phyloP scores from a whole-genome alignment of 1,139 yeast genomes.

The Torulaspora pretoriensis region DNA sequence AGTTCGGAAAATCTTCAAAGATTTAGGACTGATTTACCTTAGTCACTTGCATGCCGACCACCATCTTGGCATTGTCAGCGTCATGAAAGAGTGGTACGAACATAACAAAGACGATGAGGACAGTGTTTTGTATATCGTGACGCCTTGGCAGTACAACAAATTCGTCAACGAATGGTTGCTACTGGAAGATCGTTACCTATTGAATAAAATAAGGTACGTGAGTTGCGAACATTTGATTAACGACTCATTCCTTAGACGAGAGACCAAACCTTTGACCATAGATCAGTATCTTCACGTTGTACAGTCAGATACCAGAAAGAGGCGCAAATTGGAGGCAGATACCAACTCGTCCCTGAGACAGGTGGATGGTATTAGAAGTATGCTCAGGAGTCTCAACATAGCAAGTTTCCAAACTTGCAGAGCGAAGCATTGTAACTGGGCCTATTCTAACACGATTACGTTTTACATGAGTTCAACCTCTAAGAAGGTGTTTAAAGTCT shows the following conservation, averaged over 20 bases:
- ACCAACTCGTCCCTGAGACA: constrained; percentile 27
- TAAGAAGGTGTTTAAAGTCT: constrained; percentile 50
- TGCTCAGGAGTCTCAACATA: constrained; percentile 35
- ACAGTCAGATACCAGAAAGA: constrained; percentile 27
- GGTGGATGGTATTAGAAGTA: constrained; percentile 22
- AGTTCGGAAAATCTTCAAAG: constrained; percentile 41
- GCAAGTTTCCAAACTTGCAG: constrained; percentile 52
- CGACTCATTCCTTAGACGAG: constrained; percentile 31
- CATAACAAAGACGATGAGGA: constrained; percentile 32
- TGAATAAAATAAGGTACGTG: constrained; percentile 49
- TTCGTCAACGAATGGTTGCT: constrained; percentile 70
- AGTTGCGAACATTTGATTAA: constrained; percentile 63
- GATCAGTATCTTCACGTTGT: constrained; percentile 16
- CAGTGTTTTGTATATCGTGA: constrained; percentile 50
- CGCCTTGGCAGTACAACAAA: constrained; percentile 70
- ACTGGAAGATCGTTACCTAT: constrained; percentile 46
- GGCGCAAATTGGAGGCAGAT: constrained; percentile 35
- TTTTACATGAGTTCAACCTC: constrained; percentile 39
- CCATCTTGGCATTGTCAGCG: constrained; percentile 75
- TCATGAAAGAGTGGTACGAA: constrained; percentile 66
- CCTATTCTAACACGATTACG: constrained; percentile 66
- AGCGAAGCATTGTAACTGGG: constrained; percentile 81
- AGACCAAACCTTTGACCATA: constrained; percentile 35
- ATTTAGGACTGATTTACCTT: constrained; percentile 61
- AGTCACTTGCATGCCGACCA: constrained; percentile 98